Percentiles rank a stretch among this genome's conserved stretches.
Conservation (phyloP, 2,329 filamentous ascomycete genomes). For the Pseudohalonectria lignicola region DNA sequence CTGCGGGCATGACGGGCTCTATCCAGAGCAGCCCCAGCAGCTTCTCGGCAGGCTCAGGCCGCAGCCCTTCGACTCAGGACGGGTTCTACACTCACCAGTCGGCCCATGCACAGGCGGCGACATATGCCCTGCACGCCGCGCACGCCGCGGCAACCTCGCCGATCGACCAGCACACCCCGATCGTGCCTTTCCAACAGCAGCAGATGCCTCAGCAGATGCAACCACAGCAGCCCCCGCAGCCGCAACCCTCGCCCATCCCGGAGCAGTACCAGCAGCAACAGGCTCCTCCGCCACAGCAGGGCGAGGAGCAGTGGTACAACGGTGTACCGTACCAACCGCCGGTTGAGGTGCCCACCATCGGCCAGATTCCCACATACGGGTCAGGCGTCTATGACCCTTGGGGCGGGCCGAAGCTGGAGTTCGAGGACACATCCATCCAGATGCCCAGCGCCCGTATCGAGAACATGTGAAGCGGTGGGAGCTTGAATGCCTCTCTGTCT, state of each 20-base stretch:
- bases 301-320: slow-evolving; percentile 41
- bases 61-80: slow-evolving; percentile 41
- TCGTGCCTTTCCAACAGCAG: slow-evolving; percentile 22
- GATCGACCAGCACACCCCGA: slow-evolving; percentile 25
- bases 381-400: slow-evolving; percentile 41
- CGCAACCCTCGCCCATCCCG: slow-evolving; percentile 8
- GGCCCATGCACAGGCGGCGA: slow-evolving; percentile 31
- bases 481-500: background rate
- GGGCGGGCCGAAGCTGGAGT: slow-evolving; percentile 41
- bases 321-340: slow-evolving; percentile 41
- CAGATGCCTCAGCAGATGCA: slow-evolving; percentile 23
- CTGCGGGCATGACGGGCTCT: slow-evolving; percentile 29
- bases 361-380: slow-evolving; percentile 37
- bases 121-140: slow-evolving; percentile 32
- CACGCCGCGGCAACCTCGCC: slow-evolving; percentile 23
- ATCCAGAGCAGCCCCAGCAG: slow-evolving; percentile 49
- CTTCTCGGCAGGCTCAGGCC: slow-evolving; percentile 44
- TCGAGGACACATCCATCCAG: slow-evolving; percentile 45
- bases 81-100: slow-evolving; percentile 47
- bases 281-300: slow-evolving; percentile 24
- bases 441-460: slow-evolving; percentile 49
- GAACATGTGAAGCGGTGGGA: slow-evolving; percentile 29
- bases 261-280: slow-evolving; percentile 24
- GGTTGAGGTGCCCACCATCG: slow-evolving; percentile 44
- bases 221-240: slow-evolving; percentile 12